Percentiles rank a stretch among this genome's conserved stretches.
Conservation (phyloP, 1,139 yeast genomes). For the Geotrichum siamense region DNA sequence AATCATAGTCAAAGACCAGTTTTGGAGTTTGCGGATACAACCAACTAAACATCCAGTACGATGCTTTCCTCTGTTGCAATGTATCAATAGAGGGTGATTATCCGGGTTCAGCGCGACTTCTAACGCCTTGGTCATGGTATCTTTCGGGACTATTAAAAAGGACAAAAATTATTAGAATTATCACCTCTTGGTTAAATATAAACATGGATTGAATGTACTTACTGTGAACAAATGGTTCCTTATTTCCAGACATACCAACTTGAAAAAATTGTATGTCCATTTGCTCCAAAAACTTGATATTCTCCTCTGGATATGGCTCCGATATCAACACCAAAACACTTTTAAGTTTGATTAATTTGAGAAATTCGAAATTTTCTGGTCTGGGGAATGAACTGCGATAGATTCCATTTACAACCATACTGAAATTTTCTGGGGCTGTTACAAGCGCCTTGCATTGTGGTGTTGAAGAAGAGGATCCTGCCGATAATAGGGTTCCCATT, state of each 20-base stretch:
- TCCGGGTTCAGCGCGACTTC: constrained; percentile 72
- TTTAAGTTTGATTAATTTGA: constrained; percentile 55
- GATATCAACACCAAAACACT: constrained; percentile 81
- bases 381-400: constrained; percentile 89
- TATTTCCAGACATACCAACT: constrained; percentile 91
- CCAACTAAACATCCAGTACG: constrained; percentile 96
- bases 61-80: constrained; percentile 94
- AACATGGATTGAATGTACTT: not conserved
- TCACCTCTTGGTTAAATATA: no score
- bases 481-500: no score
- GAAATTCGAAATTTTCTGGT: constrained; percentile 66
- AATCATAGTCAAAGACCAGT: constrained; percentile 88
- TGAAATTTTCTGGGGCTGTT: constrained; percentile 74
- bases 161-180: not conserved
- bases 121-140: constrained; percentile 70
- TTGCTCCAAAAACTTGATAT: constrained; percentile 51
- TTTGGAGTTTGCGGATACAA: constrained; percentile 76
- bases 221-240: constrained; percentile 79
- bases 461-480: no score
- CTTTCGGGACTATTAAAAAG: constrained; percentile 55
- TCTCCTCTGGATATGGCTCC: constrained; percentile 81
- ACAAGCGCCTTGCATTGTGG: constrained; percentile 5
- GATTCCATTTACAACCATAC: constrained; percentile 70
- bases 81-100: constrained; percentile 86
- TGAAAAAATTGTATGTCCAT: constrained; percentile 68